These are phyloP conservation scores for Nectriaceae sp. DNA, from an alignment of 2,329 filamentous ascomycete species.

Conservation along the genomic window DNA sequence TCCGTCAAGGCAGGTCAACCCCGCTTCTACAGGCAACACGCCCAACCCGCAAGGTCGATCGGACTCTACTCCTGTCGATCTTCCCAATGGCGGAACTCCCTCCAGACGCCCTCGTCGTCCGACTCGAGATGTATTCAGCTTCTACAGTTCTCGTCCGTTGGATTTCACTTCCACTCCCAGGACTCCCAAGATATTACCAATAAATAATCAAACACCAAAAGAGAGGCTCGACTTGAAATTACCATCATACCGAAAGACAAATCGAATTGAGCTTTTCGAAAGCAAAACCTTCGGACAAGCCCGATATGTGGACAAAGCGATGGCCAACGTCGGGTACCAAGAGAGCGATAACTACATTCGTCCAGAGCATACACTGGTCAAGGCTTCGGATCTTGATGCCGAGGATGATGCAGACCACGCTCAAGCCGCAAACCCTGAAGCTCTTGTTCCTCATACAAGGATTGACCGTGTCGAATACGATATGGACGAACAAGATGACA, in stretches of 20 bases:
- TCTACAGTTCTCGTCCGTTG: conserved; percentile 52
- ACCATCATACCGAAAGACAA: conserved; percentile 74
- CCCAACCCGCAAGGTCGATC: conserved; percentile 39
- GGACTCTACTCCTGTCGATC: conserved; percentile 35
- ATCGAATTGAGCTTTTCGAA: conserved; percentile 79
- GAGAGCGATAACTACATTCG: conserved; percentile 88
- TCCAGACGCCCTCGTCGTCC: conserved; percentile 44
- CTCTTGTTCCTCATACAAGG: conserved; percentile 34
- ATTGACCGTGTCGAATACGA: conserved; percentile 94
- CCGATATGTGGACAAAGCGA: conserved; percentile 92
- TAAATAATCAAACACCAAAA: conserved; percentile 77
- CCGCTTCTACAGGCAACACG: conserved; percentile 44
- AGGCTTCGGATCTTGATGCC: conserved; percentile 58
- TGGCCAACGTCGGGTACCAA: conserved; percentile 95
- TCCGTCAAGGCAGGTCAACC: conserved; percentile 48
- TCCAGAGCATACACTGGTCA: conserved; percentile 71
- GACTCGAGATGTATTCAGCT: conserved; percentile 52
- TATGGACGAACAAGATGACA: conserved; percentile 99
- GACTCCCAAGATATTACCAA: conserved; percentile 68
- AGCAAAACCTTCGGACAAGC: conserved; percentile 82
- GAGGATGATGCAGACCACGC: conserved; percentile 60
- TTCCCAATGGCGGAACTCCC: conserved; percentile 35
- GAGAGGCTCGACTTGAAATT: conserved; percentile 77
- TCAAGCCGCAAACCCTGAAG: conserved; percentile 30
- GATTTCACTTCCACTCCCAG: conserved; percentile 50